Base-by-base conservation (phyloP, 306 rosid species). In the Hylodesmum podocarpum region DNA sequence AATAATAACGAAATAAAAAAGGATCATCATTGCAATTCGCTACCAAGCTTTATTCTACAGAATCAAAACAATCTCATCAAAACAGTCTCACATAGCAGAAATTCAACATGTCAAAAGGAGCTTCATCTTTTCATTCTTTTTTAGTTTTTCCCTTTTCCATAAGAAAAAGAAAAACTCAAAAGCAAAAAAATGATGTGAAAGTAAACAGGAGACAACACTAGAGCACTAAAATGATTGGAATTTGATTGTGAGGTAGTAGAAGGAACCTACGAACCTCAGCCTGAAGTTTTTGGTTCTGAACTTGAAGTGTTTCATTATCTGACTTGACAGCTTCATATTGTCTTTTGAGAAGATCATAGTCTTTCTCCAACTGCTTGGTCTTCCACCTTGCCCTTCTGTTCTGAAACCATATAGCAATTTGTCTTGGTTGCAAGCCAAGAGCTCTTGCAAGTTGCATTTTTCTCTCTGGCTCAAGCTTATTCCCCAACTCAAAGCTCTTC, bases 351-450 rank as follows among this genome's bases (percentile, higher is more conserved):
- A 89, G 50, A 83, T 93, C 97, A 72, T 91, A 91, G 78, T 93
- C 98, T 86, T 91, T 93, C 88, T 93, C 98, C 70, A 93, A 70
- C 78, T 93, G 98, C 85, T 93, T 93, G 8, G 97, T 93, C 87
- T 93, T 93, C 98, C 98, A 93, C 81, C 98, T 91, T 1, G 98
- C 98, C 57, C 98, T 91, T 27, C 98, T 88, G 80, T 93, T 93
- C 64, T 93, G 98, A 69, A 93, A 93, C 98, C 98, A 93, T 50
- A 93, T 93, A 8, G 98, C 97, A 73, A 93, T 87, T 70, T 93
- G 98, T 58, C 98, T 89, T 0, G 98, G 98, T 78, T 93, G 98
- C 78, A 93, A 78, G 1, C 92, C 92, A 67, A 93, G 91, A 54
- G 93, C 91, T 78, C 98, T 88, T 53, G 98, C 97, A 44, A 93